Conservation (phyloP, 2,329 filamentous ascomycete species). For the Aspergillus puulaauensis region DNA sequence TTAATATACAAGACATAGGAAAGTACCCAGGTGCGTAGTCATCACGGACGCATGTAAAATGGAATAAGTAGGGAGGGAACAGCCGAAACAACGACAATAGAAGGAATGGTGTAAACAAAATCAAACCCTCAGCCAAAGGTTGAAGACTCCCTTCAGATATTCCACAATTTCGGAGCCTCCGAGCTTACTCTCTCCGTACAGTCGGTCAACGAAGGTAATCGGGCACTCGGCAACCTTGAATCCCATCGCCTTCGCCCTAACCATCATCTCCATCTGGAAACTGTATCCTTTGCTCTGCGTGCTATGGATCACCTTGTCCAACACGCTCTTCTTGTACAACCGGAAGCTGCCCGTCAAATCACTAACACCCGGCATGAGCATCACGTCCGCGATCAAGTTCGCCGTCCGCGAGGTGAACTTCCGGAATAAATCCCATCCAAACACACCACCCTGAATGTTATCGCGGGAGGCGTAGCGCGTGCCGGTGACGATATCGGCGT, state of each 20-base stretch:
- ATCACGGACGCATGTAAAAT: conserved; percentile 1
- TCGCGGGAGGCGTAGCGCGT: conserved; percentile 84
- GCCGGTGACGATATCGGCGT: conserved; percentile 96
- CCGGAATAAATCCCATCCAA: conserved; percentile 92
- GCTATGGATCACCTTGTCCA: conserved; percentile 85
- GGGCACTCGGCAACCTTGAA: conserved; percentile 92
- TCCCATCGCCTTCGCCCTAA: conserved; percentile 92
- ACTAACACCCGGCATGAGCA: conserved; percentile 88
- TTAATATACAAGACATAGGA: conserved; percentile 15
- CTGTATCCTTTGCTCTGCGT: conserved; percentile 97
- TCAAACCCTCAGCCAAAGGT: conserved; percentile 74
- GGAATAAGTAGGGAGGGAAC: background rate
- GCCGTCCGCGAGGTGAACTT: conserved; percentile 72
- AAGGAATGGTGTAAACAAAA: background rate
- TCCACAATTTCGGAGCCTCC: conserved; percentile 94
- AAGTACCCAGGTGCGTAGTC: background rate
- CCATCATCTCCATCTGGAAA: conserved; percentile 99
- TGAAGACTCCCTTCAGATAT: conserved; percentile 83
- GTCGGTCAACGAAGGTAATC: conserved; percentile 90
- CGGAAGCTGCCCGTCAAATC: conserved; percentile 94
- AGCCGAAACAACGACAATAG: background rate
- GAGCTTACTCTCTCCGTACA: conserved; percentile 95
- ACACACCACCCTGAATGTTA: conserved; percentile 69
- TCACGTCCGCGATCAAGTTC: conserved; percentile 93
- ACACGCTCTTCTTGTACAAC: conserved; percentile 85